phyloP scores from a whole-genome alignment of 2,329 filamentous ascomycete species.

The Pseudofabraea citricarpa region DNA sequence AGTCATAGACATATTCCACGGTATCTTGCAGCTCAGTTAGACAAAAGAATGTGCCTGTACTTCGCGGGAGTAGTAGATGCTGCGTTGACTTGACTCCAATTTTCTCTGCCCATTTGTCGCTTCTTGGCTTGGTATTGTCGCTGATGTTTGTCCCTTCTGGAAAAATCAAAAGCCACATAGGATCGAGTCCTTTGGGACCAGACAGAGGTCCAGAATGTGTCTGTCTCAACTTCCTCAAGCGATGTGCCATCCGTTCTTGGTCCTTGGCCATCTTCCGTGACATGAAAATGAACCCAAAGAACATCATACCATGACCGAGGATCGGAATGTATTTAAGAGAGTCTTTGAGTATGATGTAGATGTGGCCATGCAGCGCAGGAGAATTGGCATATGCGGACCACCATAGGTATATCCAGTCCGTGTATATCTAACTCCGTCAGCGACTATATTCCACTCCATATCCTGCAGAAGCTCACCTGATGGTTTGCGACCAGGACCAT shows the following conservation, averaged over 20 bases:
- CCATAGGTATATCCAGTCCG: constrained; percentile 90
- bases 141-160: constrained; percentile 84
- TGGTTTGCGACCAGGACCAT: constrained; percentile 85
- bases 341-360: constrained; percentile 89
- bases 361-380: constrained; percentile 74
- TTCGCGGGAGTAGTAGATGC: constrained; percentile 72
- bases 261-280: constrained; percentile 85
- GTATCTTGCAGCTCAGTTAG: constrained; percentile 69
- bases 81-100: constrained; percentile 66
- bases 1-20: constrained; percentile 84
- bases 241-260: constrained; percentile 68
- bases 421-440: constrained; percentile 59
- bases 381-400: constrained; percentile 81
- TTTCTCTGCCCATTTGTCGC: constrained; percentile 72
- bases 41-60: constrained; percentile 76
- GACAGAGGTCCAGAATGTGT: constrained; percentile 45
- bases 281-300: constrained; percentile 88
- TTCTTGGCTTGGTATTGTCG: constrained; percentile 63
- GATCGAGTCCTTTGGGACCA: constrained; percentile 56
- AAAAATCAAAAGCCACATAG: constrained; percentile 89
- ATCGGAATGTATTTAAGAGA: constrained; percentile 77
- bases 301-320: constrained; percentile 75
- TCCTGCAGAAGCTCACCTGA: constrained; percentile 44
- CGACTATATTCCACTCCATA: background rate
- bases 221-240: constrained; percentile 64